Evolutionary conservation across 2,329 filamentous ascomycete species (phyloP).

Genomic region (Cladobotryum mycophilum): DNA sequence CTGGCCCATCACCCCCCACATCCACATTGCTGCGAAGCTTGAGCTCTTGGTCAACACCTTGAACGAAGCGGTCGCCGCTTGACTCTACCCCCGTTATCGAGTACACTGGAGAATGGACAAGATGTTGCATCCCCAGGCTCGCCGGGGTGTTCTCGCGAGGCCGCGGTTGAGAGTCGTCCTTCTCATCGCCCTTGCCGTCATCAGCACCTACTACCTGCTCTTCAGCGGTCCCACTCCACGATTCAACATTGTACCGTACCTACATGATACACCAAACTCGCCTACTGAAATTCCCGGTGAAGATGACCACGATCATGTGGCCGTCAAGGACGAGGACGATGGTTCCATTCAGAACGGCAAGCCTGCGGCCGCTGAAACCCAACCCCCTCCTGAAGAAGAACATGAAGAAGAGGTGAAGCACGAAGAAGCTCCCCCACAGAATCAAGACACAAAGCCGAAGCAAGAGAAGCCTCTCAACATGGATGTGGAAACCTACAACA

Average conservation of each 20-base stretch:
- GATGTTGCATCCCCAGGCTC: constrained; percentile 26
- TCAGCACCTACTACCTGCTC: constrained; percentile 39
- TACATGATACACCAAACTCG: constrained; percentile 7
- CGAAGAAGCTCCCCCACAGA: background rate
- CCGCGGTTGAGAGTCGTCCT: constrained; percentile 38
- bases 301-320: background rate
- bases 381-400: background rate
- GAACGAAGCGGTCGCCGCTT: background rate
- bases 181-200: constrained; percentile 32
- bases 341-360: constrained; percentile 8
- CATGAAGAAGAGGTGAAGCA: background rate
- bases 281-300: background rate
- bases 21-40: background rate
- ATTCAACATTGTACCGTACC: constrained; percentile 31
- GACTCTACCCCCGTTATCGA: background rate
- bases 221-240: constrained; percentile 30
- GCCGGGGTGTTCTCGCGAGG: constrained; percentile 26
- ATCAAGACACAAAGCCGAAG: background rate
- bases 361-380: background rate
- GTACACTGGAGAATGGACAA: constrained; percentile 20
- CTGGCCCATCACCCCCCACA: background rate
- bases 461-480: constrained; percentile 14
- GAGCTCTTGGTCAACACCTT: background rate
- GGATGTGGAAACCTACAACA: constrained; percentile 11
- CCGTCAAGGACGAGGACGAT: constrained; percentile 7